A percentile compares a stretch with the other conserved stretches of the same genome.
These are phyloP conservation scores for Exophiala sideris DNA, from an alignment of 2,329 filamentous ascomycete genomes.

Conservation along the genomic window DNA sequence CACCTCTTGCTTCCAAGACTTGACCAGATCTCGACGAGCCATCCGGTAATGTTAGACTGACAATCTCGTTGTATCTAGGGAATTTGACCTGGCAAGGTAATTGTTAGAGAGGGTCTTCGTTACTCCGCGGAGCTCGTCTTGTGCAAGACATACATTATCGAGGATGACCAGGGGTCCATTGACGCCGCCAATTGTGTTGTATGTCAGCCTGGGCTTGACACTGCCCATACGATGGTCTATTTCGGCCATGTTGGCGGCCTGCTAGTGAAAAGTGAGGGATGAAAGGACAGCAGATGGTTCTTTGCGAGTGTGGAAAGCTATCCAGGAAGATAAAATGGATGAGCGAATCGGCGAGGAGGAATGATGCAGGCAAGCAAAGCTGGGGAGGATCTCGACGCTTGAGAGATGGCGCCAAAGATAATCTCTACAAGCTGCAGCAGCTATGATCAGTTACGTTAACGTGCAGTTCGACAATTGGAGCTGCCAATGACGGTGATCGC, in stretches of 20 bases:
- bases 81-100: slow-evolving; percentile 75
- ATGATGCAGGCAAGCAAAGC: slow-evolving; percentile 17
- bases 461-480: not conserved
- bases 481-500: not conserved
- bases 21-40: slow-evolving; percentile 90
- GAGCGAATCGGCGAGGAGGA: slow-evolving; percentile 15
- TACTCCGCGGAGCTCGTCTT: slow-evolving; percentile 3
- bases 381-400: slow-evolving; percentile 10
- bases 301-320: slow-evolving; percentile 6
- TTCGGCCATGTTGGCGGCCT: slow-evolving; percentile 30
- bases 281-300: slow-evolving; percentile 16
- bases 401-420: not conserved
- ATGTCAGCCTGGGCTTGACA: slow-evolving; percentile 72
- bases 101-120: slow-evolving; percentile 20
- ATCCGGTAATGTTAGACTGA: slow-evolving; percentile 91
- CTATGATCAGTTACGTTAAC: not conserved
- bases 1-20: slow-evolving; percentile 96
- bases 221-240: slow-evolving; percentile 47
- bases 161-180: slow-evolving; percentile 97
- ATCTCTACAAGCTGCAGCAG: not conserved
- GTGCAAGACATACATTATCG: slow-evolving; percentile 70
- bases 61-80: slow-evolving; percentile 96
- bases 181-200: slow-evolving; percentile 97
- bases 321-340: slow-evolving; percentile 2
- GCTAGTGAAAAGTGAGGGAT: slow-evolving; percentile 3